Conservation (phyloP, 1,284 basidiomycete genomes). For the Ustilago xerochloae region DNA sequence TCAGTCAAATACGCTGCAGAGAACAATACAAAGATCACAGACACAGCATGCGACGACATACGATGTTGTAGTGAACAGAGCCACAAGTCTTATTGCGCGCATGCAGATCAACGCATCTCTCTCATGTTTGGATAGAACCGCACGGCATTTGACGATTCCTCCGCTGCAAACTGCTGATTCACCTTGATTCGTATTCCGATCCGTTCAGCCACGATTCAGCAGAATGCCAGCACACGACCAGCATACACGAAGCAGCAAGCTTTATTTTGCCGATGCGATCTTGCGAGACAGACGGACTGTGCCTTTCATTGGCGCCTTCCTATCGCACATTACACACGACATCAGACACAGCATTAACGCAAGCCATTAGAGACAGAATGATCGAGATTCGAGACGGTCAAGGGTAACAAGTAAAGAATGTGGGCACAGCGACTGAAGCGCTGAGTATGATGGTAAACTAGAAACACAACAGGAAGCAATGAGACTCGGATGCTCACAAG, state of each 20-base stretch:
- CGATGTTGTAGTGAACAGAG: too few species aligned
- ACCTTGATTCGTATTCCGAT: background rate
- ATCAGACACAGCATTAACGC: background rate
- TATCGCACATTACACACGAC: background rate
- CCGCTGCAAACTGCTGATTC: constrained; percentile 1
- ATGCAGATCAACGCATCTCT: background rate
- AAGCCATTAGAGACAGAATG: background rate
- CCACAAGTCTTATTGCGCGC: background rate
- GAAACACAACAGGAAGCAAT: background rate
- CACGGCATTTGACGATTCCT: background rate
- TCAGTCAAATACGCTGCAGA: too few species aligned
- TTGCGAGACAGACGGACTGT: too few species aligned
- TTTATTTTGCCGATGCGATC: too few species aligned
- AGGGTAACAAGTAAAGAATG: constrained; percentile 1
- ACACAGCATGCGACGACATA: too few species aligned
- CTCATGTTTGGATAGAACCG: background rate
- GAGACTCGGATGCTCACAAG: constrained; percentile 18
- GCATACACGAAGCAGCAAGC: too few species aligned
- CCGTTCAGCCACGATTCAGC: background rate
- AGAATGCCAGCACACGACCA: too few species aligned
- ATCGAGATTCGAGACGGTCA: background rate
- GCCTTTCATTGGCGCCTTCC: too few species aligned
- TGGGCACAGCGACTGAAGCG: constrained; percentile 5
- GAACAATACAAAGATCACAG: too few species aligned
- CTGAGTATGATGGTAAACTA: constrained; percentile 1